phyloP scores from a whole-genome alignment of 768 basidiomycete genomes.

The Phanerodontia chrysosporium region DNA sequence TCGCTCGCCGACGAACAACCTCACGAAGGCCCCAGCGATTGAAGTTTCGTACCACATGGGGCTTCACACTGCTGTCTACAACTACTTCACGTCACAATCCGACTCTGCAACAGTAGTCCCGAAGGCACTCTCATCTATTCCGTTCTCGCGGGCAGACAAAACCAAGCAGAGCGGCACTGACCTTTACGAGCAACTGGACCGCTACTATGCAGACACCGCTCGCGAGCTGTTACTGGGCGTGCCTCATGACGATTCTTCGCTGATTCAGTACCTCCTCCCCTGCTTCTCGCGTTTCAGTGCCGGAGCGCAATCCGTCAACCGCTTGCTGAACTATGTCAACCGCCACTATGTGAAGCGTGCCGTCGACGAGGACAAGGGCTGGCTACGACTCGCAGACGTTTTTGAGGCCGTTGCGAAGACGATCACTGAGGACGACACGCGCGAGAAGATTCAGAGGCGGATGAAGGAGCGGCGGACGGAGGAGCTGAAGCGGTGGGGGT shows the following conservation, averaged over 20 bases:
- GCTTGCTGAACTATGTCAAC: constrained; percentile 71
- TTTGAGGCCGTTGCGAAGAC: constrained; percentile 56
- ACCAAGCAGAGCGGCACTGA: constrained; percentile 52
- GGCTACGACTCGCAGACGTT: constrained; percentile 66
- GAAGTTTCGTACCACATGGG: constrained; percentile 72
- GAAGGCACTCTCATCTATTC: not conserved
- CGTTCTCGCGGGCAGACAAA: constrained; percentile 21
- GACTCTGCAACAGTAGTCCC: constrained; percentile 33
- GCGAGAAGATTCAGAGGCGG: constrained; percentile 54
- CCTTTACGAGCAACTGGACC: constrained; percentile 70
- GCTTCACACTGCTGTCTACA: constrained; percentile 79
- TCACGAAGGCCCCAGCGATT: constrained; percentile 62
- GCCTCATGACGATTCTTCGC: constrained; percentile 60
- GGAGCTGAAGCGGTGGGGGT: constrained; percentile 74
- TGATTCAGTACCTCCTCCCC: constrained; percentile 68
- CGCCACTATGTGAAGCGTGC: constrained; percentile 73
- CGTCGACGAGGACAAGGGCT: constrained; percentile 74
- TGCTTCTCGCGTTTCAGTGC: constrained; percentile 67
- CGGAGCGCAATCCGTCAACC: constrained; percentile 63
- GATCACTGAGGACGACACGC: constrained; percentile 41
- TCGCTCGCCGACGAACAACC: constrained; percentile 58
- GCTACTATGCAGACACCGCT: constrained; percentile 59
- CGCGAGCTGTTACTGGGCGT: constrained; percentile 59
- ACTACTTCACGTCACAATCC: constrained; percentile 51
- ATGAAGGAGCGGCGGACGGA: constrained; percentile 54